Percentiles rank a stretch among this genome's conserved stretches.
Conservation (phyloP, 31 red algal genomes). For the Porphyra umbilicalis region DNA sequence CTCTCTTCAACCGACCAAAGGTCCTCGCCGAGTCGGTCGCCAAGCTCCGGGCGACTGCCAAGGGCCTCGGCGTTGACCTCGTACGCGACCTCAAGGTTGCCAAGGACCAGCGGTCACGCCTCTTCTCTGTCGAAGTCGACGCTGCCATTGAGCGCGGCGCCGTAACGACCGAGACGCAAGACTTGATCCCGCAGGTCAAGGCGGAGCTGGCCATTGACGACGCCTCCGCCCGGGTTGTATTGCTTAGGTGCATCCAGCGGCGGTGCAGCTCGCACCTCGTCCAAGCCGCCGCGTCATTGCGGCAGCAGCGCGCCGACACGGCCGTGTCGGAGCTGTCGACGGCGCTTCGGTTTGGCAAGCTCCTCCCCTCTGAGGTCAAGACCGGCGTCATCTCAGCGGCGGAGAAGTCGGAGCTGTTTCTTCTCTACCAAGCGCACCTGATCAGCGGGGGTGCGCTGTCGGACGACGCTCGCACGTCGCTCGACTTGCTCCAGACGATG, state of each 20-base stretch:
- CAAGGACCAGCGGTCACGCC: slow-evolving; percentile 45
- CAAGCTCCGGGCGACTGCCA: slow-evolving; percentile 52
- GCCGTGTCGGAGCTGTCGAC: slow-evolving; percentile 63
- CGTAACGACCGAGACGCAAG: slow-evolving; percentile 63
- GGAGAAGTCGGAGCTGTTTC: slow-evolving; percentile 72
- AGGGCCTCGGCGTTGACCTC: slow-evolving; percentile 57
- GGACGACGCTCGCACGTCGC: slow-evolving; percentile 26
- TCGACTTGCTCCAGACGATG: slow-evolving; percentile 72
- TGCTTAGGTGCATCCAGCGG: slow-evolving; percentile 79
- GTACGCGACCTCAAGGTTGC: slow-evolving; percentile 63
- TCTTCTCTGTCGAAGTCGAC: slow-evolving; percentile 84
- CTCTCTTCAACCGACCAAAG: slow-evolving; percentile 49
- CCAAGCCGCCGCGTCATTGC: slow-evolving; percentile 65
- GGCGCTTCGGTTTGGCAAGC: slow-evolving; percentile 72
- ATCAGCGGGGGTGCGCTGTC: slow-evolving; percentile 32
- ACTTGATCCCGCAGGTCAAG: slow-evolving; percentile 50
- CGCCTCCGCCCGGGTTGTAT: slow-evolving; percentile 40
- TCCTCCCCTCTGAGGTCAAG: slow-evolving; percentile 71
- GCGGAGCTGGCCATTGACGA: slow-evolving; percentile 41
- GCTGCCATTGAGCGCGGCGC: slow-evolving; percentile 84
- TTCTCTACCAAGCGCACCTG: slow-evolving; percentile 77
- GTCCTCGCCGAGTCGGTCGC: slow-evolving; percentile 61
- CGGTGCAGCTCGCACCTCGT: slow-evolving; percentile 61
- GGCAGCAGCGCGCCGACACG: slow-evolving; percentile 46
- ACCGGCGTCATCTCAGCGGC: slow-evolving; percentile 41